These are phyloP conservation scores for Lachnellula occidentalis DNA, from an alignment of 2,329 filamentous ascomycete species.

Conservation along the genomic window DNA sequence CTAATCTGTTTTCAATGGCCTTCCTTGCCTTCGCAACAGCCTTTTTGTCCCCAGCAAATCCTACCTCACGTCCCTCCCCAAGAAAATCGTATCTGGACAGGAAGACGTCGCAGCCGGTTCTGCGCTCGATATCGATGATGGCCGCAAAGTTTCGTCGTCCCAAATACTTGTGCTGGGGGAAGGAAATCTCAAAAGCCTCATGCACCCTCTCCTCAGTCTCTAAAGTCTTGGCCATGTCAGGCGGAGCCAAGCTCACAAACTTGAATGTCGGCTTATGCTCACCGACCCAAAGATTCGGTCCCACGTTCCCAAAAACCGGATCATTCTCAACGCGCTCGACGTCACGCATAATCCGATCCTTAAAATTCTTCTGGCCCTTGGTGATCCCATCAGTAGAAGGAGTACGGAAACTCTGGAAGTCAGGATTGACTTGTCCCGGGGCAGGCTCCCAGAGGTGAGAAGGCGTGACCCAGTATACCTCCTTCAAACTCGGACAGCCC, in stretches of 20 bases:
- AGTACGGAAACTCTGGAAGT: neutral
- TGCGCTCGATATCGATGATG: neutral
- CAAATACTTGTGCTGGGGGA: neutral
- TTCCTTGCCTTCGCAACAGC: neutral
- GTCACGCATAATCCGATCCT: neutral
- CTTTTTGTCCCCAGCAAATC: neutral
- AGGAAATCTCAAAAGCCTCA: conserved; percentile 1
- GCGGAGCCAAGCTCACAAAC: conserved; percentile 7
- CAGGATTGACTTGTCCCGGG: neutral
- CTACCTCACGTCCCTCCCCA: neutral
- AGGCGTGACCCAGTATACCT: conserved; percentile 5
- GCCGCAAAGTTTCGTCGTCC: neutral
- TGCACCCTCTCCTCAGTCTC: neutral
- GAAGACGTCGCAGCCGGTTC: neutral
- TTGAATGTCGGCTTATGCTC: conserved; percentile 10
- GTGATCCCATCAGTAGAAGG: conserved; percentile 8
- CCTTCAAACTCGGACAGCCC: conserved; percentile 3
- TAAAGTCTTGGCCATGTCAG: neutral
- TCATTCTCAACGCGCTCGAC: neutral
- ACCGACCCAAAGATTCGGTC: conserved; percentile 8
- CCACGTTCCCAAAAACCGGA: neutral
- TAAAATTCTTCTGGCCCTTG: neutral
- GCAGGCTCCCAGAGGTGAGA: conserved; percentile 4
- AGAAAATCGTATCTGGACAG: neutral
- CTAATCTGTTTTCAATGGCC: neutral